Conservation (phyloP, 2,329 filamentous ascomycete species). For the Claviceps sp. region DNA sequence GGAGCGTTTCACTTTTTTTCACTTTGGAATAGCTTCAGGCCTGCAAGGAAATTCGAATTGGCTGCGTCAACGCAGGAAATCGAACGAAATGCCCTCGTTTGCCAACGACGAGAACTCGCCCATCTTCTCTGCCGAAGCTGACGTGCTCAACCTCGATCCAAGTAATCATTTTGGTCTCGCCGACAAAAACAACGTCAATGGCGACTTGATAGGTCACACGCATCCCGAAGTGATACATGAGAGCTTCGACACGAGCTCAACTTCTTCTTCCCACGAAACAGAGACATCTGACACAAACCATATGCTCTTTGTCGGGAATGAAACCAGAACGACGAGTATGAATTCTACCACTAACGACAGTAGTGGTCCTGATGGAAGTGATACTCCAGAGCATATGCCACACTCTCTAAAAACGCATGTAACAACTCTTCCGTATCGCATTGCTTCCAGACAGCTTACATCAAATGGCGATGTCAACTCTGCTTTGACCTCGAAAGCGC, state of each 20-base stretch:
- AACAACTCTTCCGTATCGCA: constrained; percentile 17
- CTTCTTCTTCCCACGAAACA: constrained; percentile 39
- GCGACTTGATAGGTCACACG: constrained; percentile 24
- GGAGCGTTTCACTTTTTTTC: neutral
- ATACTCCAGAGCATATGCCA: constrained; percentile 15
- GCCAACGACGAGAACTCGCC: constrained; percentile 32
- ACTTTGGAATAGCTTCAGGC: neutral
- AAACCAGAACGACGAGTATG: constrained; percentile 38
- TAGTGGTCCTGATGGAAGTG: constrained; percentile 21
- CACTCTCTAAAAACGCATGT: constrained; percentile 14
- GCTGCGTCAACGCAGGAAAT: constrained; percentile 3
- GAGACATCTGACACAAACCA: constrained; percentile 33
- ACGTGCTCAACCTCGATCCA: constrained; percentile 31
- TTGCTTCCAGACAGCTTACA: constrained; percentile 11
- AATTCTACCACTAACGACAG: constrained; percentile 45
- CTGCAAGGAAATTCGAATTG: neutral
- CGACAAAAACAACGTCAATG: constrained; percentile 22
- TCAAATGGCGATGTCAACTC: constrained; percentile 11
- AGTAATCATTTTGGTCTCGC: constrained; percentile 23
- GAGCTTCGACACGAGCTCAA: constrained; percentile 41
- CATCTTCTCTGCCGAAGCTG: constrained; percentile 27
- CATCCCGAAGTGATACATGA: constrained; percentile 34
- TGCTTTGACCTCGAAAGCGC: neutral
- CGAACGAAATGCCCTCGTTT: constrained; percentile 39
- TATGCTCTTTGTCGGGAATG: constrained; percentile 29